Conservation (phyloP, 2,329 filamentous ascomycete genomes). For the Dendryphion nanum region DNA sequence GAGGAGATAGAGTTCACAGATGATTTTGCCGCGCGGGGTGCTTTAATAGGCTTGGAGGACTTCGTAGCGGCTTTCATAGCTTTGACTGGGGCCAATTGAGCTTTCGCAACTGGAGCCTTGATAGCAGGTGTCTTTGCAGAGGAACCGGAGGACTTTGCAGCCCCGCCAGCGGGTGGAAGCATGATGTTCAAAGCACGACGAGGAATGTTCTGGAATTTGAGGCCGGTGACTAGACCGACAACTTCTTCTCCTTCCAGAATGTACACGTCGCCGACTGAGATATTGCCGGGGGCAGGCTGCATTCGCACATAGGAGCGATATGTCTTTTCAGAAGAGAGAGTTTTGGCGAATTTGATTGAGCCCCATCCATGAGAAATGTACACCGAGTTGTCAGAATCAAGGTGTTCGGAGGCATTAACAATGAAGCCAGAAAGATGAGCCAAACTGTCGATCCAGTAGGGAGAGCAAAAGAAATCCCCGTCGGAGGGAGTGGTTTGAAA, state of each 20-base stretch:
- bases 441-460: slow-evolving; percentile 60
- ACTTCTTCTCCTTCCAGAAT: slow-evolving; percentile 60
- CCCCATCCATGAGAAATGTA: slow-evolving; percentile 64
- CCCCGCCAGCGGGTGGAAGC: slow-evolving; percentile 57
- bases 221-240: slow-evolving; percentile 58
- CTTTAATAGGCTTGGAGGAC: slow-evolving; percentile 50
- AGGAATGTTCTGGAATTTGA: slow-evolving; percentile 67
- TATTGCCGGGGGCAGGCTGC: slow-evolving; percentile 55
- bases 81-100: slow-evolving; percentile 30
- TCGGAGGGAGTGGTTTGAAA: slow-evolving; percentile 55
- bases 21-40: slow-evolving; percentile 43
- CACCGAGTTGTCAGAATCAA: slow-evolving; percentile 59
- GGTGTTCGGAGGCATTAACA: slow-evolving; percentile 58
- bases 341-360: slow-evolving; percentile 56
- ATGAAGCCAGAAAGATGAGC: slow-evolving; percentile 60
- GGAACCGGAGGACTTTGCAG: slow-evolving; percentile 33
- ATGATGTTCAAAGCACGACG: slow-evolving; percentile 66
- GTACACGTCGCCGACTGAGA: slow-evolving; percentile 60
- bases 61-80: slow-evolving; percentile 47
- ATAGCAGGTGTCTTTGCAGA: slow-evolving; percentile 39
- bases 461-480: slow-evolving; percentile 58
- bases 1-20: slow-evolving; percentile 49
- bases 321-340: slow-evolving; percentile 51
- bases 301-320: slow-evolving; percentile 64
- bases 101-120: slow-evolving; percentile 28